phyloP scores from a whole-genome alignment of 192 early-diverging fungal genomes.

The Backusella tuberculispora region DNA sequence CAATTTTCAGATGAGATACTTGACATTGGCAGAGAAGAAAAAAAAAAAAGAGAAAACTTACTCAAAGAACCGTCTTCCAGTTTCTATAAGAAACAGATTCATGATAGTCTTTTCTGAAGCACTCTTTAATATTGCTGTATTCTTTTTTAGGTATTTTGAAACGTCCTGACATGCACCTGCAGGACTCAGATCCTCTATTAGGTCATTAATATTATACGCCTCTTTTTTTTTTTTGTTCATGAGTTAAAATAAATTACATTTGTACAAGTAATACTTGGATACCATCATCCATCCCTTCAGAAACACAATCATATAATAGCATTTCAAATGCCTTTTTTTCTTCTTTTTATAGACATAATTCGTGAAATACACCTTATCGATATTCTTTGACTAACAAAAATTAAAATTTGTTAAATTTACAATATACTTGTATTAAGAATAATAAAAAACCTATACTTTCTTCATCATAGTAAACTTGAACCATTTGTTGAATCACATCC shows the following conservation, averaged over 20 bases:
- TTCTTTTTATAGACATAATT: constrained; percentile 85
- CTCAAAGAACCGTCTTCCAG: constrained; percentile 87
- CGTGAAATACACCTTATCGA: constrained; percentile 91
- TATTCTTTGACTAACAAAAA: constrained; percentile 64
- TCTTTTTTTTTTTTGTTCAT: constrained; percentile 63
- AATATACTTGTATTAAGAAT: no score
- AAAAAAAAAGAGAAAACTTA: constrained; percentile 44
- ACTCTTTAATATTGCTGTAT: constrained; percentile 73
- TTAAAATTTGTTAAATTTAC: not conserved
- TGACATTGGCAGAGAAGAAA: not conserved
- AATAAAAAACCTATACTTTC: constrained; percentile 65
- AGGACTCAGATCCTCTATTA: constrained; percentile 67
- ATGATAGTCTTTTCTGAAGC: constrained; percentile 83
- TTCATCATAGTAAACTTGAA: constrained; percentile 92
- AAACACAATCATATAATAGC: constrained; percentile 86
- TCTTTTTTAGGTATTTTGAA: constrained; percentile 76
- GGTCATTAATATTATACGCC: constrained; percentile 77
- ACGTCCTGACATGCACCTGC: constrained; percentile 84
- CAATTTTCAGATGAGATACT: not conserved
- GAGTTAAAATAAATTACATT: constrained; percentile 78
- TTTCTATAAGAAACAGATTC: constrained; percentile 89
- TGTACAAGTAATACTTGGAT: constrained; percentile 87
- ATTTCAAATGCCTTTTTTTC: constrained; percentile 91
- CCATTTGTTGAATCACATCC: constrained; percentile 92
- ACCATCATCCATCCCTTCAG: constrained; percentile 89